phyloP scores from a whole-genome alignment of 1,284 basidiomycete genomes.

The Tilletia horrida region DNA sequence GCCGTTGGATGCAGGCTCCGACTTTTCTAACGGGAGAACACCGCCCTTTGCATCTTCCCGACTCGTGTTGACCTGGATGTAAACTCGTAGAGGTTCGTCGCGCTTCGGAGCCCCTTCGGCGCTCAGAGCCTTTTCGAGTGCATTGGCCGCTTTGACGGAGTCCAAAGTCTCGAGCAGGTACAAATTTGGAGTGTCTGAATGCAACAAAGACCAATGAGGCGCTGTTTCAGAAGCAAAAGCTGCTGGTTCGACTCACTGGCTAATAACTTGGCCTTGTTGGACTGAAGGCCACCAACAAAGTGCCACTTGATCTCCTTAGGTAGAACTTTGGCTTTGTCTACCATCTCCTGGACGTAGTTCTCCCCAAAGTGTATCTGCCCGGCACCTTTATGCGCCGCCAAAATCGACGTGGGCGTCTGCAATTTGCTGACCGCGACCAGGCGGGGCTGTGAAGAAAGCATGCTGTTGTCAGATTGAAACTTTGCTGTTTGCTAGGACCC shows the following conservation, averaged over 20 bases:
- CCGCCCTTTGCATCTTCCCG: slow-evolving; percentile 87
- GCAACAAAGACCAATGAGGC: neutral
- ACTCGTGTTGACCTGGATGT: slow-evolving; percentile 92
- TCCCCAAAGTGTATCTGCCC: slow-evolving; percentile 92
- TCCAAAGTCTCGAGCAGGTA: slow-evolving; percentile 86
- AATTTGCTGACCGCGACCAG: slow-evolving; percentile 92
- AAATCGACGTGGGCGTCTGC: slow-evolving; percentile 82
- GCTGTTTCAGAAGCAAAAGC: neutral
- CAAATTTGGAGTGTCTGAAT: slow-evolving; percentile 78
- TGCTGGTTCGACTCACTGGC: slow-evolving; percentile 63
- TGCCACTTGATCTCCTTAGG: slow-evolving; percentile 69
- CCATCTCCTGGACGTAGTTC: slow-evolving; percentile 93
- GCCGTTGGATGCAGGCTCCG: slow-evolving; percentile 27
- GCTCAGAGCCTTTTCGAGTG: slow-evolving; percentile 74
- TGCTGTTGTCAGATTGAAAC: neutral
- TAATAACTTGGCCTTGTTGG: slow-evolving; percentile 89
- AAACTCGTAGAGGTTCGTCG: slow-evolving; percentile 66
- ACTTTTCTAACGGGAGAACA: slow-evolving; percentile 62
- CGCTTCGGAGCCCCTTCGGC: slow-evolving; percentile 55
- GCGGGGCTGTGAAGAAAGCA: slow-evolving; percentile 48
- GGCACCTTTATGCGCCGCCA: slow-evolving; percentile 58
- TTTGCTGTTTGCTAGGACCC: no score
- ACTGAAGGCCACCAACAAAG: slow-evolving; percentile 90
- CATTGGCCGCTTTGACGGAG: slow-evolving; percentile 75
- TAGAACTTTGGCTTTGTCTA: slow-evolving; percentile 63